Percentiles rank a stretch among this genome's conserved stretches.
Conservation (phyloP, 306 rosid species). For the Acacia confusa region DNA sequence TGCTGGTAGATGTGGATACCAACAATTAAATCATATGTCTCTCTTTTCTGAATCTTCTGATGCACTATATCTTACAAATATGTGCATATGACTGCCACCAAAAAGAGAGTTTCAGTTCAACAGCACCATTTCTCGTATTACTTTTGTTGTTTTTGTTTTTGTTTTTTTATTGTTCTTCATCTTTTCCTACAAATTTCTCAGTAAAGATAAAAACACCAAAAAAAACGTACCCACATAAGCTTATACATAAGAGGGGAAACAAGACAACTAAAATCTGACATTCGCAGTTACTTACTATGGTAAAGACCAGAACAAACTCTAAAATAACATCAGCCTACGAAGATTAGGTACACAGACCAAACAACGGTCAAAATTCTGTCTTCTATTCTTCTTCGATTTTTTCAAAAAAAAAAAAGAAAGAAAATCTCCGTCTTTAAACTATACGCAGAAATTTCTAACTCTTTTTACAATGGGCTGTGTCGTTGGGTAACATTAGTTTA, state of each 20-base stretch:
- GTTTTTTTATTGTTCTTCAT: neutral
- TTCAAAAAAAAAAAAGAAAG: no score
- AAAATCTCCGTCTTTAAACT: neutral
- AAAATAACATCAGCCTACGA: neutral
- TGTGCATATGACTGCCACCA: conserved; percentile 40
- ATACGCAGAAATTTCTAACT: neutral
- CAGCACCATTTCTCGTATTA: neutral
- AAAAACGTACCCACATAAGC: neutral
- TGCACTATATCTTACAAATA: conserved; percentile 32
- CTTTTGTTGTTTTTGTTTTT: neutral
- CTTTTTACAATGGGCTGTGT: neutral
- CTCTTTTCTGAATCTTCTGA: conserved; percentile 30
- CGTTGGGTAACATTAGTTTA: conserved; percentile 4
- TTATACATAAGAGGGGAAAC: neutral
- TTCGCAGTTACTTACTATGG: neutral
- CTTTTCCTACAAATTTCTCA: conserved; percentile 13
- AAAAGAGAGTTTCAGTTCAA: conserved; percentile 29
- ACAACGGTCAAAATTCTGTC: neutral
- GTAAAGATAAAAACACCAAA: neutral
- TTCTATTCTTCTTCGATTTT: neutral
- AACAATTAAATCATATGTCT: conserved; percentile 13
- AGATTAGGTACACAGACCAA: neutral
- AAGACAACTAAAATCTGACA: neutral
- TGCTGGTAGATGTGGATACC: conserved; percentile 20
- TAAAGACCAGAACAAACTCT: neutral